Evolutionary conservation across 768 basidiomycete genomes (phyloP).

Genomic region (Mycena galericulata): DNA sequence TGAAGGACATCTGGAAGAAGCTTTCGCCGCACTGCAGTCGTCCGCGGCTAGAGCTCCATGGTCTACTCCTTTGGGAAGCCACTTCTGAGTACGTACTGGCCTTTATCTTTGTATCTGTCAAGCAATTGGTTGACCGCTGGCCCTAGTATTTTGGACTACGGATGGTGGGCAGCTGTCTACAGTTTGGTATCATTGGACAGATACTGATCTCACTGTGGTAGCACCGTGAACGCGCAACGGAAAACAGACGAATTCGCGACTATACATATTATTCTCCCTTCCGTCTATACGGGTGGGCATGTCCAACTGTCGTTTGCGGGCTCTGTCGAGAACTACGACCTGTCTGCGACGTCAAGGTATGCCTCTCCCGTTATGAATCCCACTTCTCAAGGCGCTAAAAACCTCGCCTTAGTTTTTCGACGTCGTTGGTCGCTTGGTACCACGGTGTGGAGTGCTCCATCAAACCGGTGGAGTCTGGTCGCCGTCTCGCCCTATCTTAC

Average conservation of each 20-base stretch:
- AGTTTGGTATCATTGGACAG: neutral
- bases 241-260: constrained; percentile 28
- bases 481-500: constrained; percentile 33
- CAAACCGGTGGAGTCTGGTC: constrained; percentile 33
- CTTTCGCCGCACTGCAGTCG: constrained; percentile 27
- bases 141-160: constrained; percentile 25
- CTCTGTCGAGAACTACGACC: constrained; percentile 32
- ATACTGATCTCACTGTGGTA: constrained; percentile 3
- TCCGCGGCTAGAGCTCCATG: constrained; percentile 24
- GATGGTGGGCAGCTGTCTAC: constrained; percentile 15
- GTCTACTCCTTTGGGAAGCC: constrained; percentile 32
- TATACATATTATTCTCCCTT: constrained; percentile 34
- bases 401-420: constrained; percentile 27
- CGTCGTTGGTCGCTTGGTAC: constrained; percentile 33
- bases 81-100: constrained; percentile 21
- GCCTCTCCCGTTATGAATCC: neutral
- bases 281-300: constrained; percentile 29
- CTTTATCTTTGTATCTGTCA: neutral
- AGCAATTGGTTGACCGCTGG: neutral
- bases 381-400: neutral
- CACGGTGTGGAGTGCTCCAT: constrained; percentile 33
- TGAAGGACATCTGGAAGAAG: constrained; percentile 34
- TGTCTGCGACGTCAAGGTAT: constrained; percentile 33
- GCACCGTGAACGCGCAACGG: constrained; percentile 21
- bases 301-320: constrained; percentile 33